These are phyloP conservation scores for Penicillium crystallinum DNA, from an alignment of 495 filamentous ascomycete genomes.

Conservation along the genomic window DNA sequence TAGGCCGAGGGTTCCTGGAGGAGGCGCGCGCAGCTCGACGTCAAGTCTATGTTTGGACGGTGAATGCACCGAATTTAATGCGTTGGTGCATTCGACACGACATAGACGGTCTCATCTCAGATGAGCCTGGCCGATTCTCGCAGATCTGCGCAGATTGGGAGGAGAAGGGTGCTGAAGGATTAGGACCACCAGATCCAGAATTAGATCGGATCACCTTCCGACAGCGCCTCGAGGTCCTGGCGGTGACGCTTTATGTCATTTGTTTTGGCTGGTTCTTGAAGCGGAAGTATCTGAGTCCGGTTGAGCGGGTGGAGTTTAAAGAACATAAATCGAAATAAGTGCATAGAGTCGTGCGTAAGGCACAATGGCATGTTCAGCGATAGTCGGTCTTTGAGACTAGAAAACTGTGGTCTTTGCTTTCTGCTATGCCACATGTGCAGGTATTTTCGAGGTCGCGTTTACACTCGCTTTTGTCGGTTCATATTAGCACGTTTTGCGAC, in stretches of 20 bases:
- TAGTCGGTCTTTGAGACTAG: too few species aligned
- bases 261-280: constrained; percentile 26
- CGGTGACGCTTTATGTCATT: constrained; percentile 11
- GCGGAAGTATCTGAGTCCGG: constrained; percentile 8
- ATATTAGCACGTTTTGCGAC: too few species aligned
- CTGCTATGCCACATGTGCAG: too few species aligned
- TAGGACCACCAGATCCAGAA: neutral
- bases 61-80: constrained; percentile 72
- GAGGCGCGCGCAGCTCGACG: constrained; percentile 51
- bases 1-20: constrained; percentile 58
- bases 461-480: too few species aligned
- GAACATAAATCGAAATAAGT: constrained; percentile 11
- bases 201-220: constrained; percentile 12
- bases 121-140: constrained; percentile 39
- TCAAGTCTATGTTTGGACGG: constrained; percentile 74
- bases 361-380: neutral
- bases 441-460: too few species aligned
- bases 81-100: constrained; percentile 55
- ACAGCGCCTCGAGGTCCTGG: constrained; percentile 11
- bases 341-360: neutral
- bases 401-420: too few species aligned
- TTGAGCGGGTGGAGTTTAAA: constrained; percentile 15
- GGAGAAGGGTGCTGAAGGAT: constrained; percentile 4
- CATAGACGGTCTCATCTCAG: constrained; percentile 56
- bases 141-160: constrained; percentile 17